Percentiles rank a stretch among this genome's conserved stretches.
Evolutionary conservation across 1,139 yeast species (phyloP).

Genomic region (Kluyveromyces sp.): DNA sequence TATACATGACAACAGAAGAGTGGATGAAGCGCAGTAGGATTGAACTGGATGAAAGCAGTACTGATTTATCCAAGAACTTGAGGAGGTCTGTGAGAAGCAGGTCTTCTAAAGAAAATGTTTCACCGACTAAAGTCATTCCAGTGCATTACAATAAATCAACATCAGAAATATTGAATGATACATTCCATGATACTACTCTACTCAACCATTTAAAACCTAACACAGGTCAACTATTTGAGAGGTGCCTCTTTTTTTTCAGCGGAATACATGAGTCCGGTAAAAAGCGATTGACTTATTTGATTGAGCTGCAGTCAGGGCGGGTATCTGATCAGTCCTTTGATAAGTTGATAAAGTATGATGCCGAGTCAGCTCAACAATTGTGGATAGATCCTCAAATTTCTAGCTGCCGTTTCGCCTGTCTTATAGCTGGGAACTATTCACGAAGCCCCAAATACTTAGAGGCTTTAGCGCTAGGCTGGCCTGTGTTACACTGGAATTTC

Average conservation of each 20-base stretch:
- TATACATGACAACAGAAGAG: slow-evolving; percentile 23
- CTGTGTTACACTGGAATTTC: slow-evolving; percentile 58
- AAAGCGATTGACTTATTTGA: slow-evolving; percentile 33
- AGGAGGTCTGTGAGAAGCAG: slow-evolving; percentile 12
- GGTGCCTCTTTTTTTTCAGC: slow-evolving; percentile 40
- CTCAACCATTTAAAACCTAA: neutral
- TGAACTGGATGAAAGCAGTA: slow-evolving; percentile 13
- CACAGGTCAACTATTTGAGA: slow-evolving; percentile 31
- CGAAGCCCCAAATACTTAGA: slow-evolving; percentile 78
- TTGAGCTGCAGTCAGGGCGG: slow-evolving; percentile 47
- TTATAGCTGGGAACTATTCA: slow-evolving; percentile 50
- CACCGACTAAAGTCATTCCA: slow-evolving; percentile 16
- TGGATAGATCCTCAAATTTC: slow-evolving; percentile 12
- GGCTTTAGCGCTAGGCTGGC: slow-evolving; percentile 86
- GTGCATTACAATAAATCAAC: slow-evolving; percentile 1
- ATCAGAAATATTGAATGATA: slow-evolving; percentile 2
- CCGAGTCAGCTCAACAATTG: slow-evolving; percentile 7
- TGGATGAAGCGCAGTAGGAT: slow-evolving; percentile 30
- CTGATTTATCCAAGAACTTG: slow-evolving; percentile 15
- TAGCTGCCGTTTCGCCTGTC: slow-evolving; percentile 49
- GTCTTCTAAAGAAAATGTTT: slow-evolving; percentile 6
- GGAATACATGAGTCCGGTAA: slow-evolving; percentile 36
- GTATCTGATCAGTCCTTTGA: slow-evolving; percentile 38
- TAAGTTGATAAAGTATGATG: slow-evolving; percentile 10
- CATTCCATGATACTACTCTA: slow-evolving; percentile 5